Percentiles rank a stretch among this genome's conserved stretches.
Evolutionary conservation across 2,329 filamentous ascomycete genomes (phyloP).

Genomic region (Amphichorda felina): DNA sequence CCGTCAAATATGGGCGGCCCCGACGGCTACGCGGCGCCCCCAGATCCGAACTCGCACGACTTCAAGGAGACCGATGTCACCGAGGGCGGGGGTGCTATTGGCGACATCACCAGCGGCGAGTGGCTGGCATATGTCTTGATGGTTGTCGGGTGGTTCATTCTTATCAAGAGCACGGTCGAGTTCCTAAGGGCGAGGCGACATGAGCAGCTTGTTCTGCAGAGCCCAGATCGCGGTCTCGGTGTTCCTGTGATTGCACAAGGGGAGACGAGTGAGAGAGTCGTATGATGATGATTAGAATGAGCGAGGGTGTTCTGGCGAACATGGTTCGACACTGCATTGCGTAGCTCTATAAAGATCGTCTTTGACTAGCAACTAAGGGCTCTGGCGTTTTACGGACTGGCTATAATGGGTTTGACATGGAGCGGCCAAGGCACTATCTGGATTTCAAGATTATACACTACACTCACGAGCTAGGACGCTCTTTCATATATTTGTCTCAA

Average conservation of each 20-base stretch:
- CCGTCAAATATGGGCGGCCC: slow-evolving; percentile 33
- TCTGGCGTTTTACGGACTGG: too few species aligned
- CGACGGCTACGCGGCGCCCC: slow-evolving; percentile 56
- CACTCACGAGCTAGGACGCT: too few species aligned
- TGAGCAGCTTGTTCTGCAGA: slow-evolving; percentile 86
- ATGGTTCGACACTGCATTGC: too few species aligned
- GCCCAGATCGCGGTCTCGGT: slow-evolving; percentile 75
- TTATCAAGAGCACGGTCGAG: slow-evolving; percentile 88
- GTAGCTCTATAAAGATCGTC: too few species aligned
- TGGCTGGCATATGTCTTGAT: slow-evolving; percentile 90
- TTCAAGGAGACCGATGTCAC: slow-evolving; percentile 66
- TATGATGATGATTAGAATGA: slow-evolving; percentile 36
- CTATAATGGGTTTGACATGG: too few species aligned
- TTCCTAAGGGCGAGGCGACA: slow-evolving; percentile 81
- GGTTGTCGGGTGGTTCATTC: slow-evolving; percentile 96
- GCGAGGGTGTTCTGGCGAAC: too few species aligned
- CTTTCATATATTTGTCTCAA: too few species aligned
- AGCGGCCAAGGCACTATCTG: too few species aligned
- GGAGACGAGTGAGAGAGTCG: slow-evolving; percentile 66
- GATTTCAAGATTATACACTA: too few species aligned
- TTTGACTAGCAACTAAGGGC: too few species aligned
- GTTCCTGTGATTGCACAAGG: slow-evolving; percentile 80
- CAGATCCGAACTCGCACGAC: slow-evolving; percentile 81
- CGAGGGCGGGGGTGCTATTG: slow-evolving; percentile 29
- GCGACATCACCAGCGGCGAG: slow-evolving; percentile 60